Percentiles rank a stretch among this genome's conserved stretches.
Conservation (phyloP, 2,329 filamentous ascomycete genomes). For the Fusarium anthophilum region DNA sequence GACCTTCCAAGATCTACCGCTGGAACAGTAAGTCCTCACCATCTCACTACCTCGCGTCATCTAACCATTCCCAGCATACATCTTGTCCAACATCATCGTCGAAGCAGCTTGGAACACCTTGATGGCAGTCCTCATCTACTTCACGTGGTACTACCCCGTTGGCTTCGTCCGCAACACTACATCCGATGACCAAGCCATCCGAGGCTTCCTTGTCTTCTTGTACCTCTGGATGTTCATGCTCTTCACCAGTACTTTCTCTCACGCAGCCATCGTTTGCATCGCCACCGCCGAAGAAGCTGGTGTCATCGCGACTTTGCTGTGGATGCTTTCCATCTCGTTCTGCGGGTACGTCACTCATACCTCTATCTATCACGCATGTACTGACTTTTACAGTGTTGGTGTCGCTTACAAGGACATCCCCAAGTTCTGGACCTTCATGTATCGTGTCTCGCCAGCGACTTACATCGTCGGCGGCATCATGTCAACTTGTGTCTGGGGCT, state of each 20-base stretch:
- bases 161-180: conserved; percentile 42
- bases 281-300: conserved; percentile 37
- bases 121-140: conserved; percentile 39
- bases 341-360: conserved; percentile 47
- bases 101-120: conserved; percentile 39
- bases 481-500: conserved; percentile 37
- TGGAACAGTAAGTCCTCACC: conserved; percentile 36
- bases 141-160: conserved; percentile 44
- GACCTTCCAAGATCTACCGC: conserved; percentile 70
- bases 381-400: conserved; percentile 60
- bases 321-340: conserved; percentile 41
- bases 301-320: conserved; percentile 52
- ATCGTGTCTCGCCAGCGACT: conserved; percentile 73
- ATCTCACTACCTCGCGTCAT: accelerated
- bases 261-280: conserved; percentile 38
- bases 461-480: conserved; percentile 73
- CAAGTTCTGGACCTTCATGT: conserved; percentile 78
- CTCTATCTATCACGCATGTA: background rate
- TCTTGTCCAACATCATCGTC: conserved; percentile 39
- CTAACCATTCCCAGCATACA: conserved; percentile 22
- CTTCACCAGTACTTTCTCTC: conserved; percentile 41
- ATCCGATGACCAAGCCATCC: conserved; percentile 26
- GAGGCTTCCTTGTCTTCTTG: conserved; percentile 41
- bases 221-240: conserved; percentile 42
- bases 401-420: conserved; percentile 66